Evolutionary conservation across 2,329 filamentous ascomycete species (phyloP), one percentile per base, ranked within the genome.

Genomic region (Ciborinia camelliae): DNA sequence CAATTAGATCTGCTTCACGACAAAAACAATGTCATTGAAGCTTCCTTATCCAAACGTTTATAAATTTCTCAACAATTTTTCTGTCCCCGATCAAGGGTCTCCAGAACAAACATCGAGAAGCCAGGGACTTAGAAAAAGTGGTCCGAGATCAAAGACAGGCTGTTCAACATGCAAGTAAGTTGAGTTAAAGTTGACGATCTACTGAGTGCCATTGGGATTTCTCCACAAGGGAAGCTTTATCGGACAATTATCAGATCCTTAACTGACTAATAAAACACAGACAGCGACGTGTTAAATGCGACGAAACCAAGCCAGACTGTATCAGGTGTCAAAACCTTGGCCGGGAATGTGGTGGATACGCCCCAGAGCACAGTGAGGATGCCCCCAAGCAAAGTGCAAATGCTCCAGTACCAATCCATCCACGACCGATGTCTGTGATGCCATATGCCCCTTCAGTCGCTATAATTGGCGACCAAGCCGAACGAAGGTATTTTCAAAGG

Each of bases 161-260:
- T 74, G 73, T 63, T 69, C 70, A n/a, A 74, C 73, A 28, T 74
- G 73, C 73, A 74, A 74, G 73, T 74, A 71, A 66, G 73, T 71
- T 32, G 30, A 35, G 28, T 62, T 65, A 32, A 26, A 51, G 61
- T 48, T 26, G 15, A 32, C 41, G 37, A 47, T 60, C 50, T 63
- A 47, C 23, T 64, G n/a, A n/a, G n/a, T n/a, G n/a, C 37, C 41
- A 30, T 45, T 58, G 57, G 20, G 51, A 64, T 55, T 41, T 48
- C 52, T 58, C 45, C 50, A 45, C 45, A 18, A 47, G 55, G 41
- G 41, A 63, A 37, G 50, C 35, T 50, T 55, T 12, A 43, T 10
- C 41, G 45, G 58, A 62, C 39, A 39, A 55, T 54, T 18, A 60
- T 47, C 18, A 58, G 53, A 51, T 63, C 41, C 26, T 15, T 32